phyloP scores from a whole-genome alignment of 225 moss, liverwort and hornwort species.

The Bryum argenteum region DNA sequence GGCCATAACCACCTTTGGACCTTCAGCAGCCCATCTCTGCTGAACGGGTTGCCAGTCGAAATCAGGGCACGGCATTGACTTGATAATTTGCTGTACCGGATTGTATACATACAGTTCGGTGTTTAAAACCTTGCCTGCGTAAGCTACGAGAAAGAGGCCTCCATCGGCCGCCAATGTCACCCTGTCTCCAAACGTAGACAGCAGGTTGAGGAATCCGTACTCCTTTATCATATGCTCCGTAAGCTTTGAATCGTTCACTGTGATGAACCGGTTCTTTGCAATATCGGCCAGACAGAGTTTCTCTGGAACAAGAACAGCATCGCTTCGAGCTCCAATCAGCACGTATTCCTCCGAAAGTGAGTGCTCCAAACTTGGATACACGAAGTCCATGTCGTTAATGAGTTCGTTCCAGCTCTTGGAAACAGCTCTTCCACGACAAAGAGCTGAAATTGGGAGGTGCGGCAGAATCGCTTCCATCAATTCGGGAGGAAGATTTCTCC shows the following conservation, averaged over 20 bases:
- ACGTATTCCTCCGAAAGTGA: background rate
- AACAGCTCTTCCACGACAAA: background rate
- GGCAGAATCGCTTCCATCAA: background rate
- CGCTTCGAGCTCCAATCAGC: background rate
- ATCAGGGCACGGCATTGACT: background rate
- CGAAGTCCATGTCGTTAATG: background rate
- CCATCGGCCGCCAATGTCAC: background rate
- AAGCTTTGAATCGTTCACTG: background rate
- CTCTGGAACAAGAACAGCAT: background rate
- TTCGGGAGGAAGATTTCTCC: constrained; percentile 5
- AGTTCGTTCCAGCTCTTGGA: constrained; percentile 6
- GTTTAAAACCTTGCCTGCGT: background rate
- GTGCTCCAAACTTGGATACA: background rate
- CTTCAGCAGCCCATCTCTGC: background rate
- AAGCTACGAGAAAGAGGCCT: background rate
- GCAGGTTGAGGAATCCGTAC: background rate
- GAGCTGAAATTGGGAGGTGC: background rate
- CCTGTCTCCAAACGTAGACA: background rate
- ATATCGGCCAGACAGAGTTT: background rate
- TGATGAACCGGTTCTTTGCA: constrained; percentile 8
- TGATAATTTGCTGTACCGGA: background rate
- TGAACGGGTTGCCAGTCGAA: background rate
- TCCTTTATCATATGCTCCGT: background rate
- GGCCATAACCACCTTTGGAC: constrained; percentile 2
- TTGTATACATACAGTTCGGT: background rate